A percentile compares a stretch with the other conserved stretches of the same genome.
phyloP scores from a whole-genome alignment of 2,329 filamentous ascomycete genomes.

The Aspergillus glaucus region DNA sequence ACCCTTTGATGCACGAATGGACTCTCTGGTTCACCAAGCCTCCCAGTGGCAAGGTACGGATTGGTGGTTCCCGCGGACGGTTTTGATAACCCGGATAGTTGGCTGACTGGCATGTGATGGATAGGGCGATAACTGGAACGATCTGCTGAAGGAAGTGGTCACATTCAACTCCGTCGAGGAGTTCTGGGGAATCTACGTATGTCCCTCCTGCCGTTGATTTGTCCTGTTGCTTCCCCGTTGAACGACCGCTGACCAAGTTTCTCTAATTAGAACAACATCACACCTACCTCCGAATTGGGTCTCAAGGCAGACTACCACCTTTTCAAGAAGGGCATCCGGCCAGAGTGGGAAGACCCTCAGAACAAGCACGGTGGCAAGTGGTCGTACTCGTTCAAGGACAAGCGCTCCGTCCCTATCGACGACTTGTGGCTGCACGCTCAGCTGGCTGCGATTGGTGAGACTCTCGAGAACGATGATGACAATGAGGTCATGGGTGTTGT shows the following conservation, averaged over 20 bases:
- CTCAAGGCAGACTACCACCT: constrained; percentile 99
- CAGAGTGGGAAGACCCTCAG: constrained; percentile 96
- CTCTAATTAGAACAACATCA: constrained; percentile 85
- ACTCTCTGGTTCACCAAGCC: constrained; percentile 99
- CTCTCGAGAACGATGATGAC: constrained; percentile 84
- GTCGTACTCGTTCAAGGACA: constrained; percentile 97
- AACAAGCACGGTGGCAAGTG: constrained; percentile 99
- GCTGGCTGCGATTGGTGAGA: constrained; percentile 94
- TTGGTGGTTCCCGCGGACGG: neutral
- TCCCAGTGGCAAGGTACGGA: constrained; percentile 78
- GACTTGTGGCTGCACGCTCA: constrained; percentile 96
- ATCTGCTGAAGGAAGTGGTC: constrained; percentile 95
- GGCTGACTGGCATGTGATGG: constrained; percentile 6
- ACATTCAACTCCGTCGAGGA: constrained; percentile 98
- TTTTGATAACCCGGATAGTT: constrained; percentile 4
- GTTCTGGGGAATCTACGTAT: constrained; percentile 98
- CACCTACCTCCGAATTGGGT: constrained; percentile 86
- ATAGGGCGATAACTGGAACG: constrained; percentile 97
- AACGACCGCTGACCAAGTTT: constrained; percentile 7
- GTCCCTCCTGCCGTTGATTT: constrained; percentile 32
- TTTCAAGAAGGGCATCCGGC: constrained; percentile 94
- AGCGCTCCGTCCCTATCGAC: constrained; percentile 84
- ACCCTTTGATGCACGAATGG: constrained; percentile 95
- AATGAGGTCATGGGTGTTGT: constrained; percentile 99
- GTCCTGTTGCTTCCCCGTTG: neutral